These are phyloP conservation scores for Entophlyctis luteolus DNA, from an alignment of 192 early-diverging fungal genomes.

Conservation along the genomic window DNA sequence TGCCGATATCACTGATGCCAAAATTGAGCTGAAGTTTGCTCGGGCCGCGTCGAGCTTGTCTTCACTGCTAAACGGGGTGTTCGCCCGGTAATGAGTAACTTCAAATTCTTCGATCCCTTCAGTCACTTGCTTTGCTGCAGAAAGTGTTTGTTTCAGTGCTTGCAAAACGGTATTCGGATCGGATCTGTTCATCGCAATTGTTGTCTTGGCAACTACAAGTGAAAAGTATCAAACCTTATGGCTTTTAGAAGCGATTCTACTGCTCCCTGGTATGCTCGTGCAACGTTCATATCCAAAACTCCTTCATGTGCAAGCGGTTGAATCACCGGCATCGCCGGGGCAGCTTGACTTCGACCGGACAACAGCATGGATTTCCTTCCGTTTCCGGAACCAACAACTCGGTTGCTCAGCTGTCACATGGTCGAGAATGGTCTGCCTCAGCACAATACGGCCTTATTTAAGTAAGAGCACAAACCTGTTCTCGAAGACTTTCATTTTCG, in stretches of 20 bases:
- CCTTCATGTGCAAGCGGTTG: not conserved
- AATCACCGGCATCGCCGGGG: not conserved
- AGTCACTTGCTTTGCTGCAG: slow-evolving; percentile 12
- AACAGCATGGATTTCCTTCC: not conserved
- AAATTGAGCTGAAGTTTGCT: not conserved
- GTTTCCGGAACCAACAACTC: not conserved
- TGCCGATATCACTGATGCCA: slow-evolving; percentile 1
- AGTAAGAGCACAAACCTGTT: not conserved
- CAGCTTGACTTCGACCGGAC: too few species aligned
- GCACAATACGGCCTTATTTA: not conserved
- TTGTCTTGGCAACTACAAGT: not conserved
- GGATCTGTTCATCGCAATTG: not conserved
- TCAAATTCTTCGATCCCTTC: slow-evolving; percentile 18
- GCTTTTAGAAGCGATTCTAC: slow-evolving; percentile 2
- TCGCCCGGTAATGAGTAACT: not conserved
- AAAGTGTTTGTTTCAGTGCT: not conserved
- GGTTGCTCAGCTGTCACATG: not conserved
- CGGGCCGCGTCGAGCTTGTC: not conserved
- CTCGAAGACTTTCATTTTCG: slow-evolving; percentile 6
- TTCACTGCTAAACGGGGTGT: not conserved
- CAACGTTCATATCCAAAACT: not conserved
- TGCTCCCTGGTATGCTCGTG: slow-evolving; percentile 6
- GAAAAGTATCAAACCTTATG: not conserved
- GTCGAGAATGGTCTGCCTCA: not conserved
- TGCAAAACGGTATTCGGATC: slow-evolving; percentile 6